Base-by-base conservation (phyloP, 352 stramenopile genomes). In the Globisporangium camurandrum region DNA sequence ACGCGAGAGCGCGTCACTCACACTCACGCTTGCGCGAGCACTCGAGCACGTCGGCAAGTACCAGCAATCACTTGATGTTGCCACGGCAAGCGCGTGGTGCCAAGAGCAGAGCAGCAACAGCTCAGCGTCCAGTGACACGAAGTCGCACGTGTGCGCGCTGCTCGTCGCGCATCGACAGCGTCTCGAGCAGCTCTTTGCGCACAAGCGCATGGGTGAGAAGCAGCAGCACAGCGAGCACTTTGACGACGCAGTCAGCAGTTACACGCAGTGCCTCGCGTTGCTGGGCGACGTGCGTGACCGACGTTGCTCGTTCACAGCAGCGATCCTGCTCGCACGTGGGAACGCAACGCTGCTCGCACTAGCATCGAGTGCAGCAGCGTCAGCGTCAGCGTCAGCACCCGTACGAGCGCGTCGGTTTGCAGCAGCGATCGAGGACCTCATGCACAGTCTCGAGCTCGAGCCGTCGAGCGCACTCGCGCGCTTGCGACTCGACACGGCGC, bases 161-260 rank as follows among this genome's bases (percentile, higher is more conserved):
- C 69, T 11, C 37, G 19, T n/a, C 17, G 41, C 33, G 37, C 50
- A 74, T 19, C 44, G 26, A 3, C 12, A 46, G 19, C 45, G 50
- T 1, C 38, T 70, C 8, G 47, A 22, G 16, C 12, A 37, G 17
- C 41, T 75, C 1, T 49, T 62, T 20, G 38, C n/a, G 22, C 26
- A 14, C 33, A 65, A 60, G 38, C 46, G 56, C 26, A 48, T 38
- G 20, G 61, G 62, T 6, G 63, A 72, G 7, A 47, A 67, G 16
- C 56, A 38, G 0, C 24, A 56, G 7, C 45, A 46, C 16, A 19
- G 43, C 8, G 54, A 54, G 6, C 34, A 62, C 9, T 48, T 51
- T n/a, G 36, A 53, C 1, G 45, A 59, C 17, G 66, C 66, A 19
- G 34, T 22, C 30, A n/a, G 12, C 11, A 44, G 37, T n/a, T 72